Conservation (phyloP, 192 early-diverging fungal genomes). For the Lunasporangiospora selenospora region DNA sequence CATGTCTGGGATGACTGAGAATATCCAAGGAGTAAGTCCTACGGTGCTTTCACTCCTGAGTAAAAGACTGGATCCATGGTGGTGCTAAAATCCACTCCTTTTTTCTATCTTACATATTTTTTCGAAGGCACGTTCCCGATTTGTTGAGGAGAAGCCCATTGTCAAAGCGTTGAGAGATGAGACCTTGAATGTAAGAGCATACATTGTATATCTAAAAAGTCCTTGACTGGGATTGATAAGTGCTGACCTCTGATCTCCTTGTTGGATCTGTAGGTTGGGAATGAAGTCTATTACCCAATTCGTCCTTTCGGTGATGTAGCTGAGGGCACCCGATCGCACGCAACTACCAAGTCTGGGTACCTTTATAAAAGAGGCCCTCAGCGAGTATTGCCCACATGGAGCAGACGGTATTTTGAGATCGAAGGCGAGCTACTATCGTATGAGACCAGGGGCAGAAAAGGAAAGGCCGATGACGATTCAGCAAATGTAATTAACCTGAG, state of each 20-base stretch:
- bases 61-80: not conserved
- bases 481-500: conserved; percentile 68
- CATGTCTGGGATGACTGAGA: conserved; percentile 78
- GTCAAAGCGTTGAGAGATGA: conserved; percentile 38
- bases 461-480: conserved; percentile 59
- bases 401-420: conserved; percentile 79
- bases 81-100: not conserved
- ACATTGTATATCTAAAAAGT: conserved; percentile 5
- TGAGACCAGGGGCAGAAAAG: conserved; percentile 33
- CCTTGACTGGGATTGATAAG: conserved; percentile 11
- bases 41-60: not conserved
- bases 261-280: conserved; percentile 14
- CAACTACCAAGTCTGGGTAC: conserved; percentile 75
- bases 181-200: conserved; percentile 22
- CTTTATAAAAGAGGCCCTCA: conserved; percentile 79
- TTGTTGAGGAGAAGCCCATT: conserved; percentile 34
- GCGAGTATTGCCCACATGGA: conserved; percentile 80
- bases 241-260: not conserved
- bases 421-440: conserved; percentile 64
- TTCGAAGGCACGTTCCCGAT: conserved; percentile 36
- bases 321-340: conserved; percentile 20
- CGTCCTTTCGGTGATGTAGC: conserved; percentile 27
- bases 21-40: conserved; percentile 29
- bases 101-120: too few species aligned
- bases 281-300: conserved; percentile 48